Evolutionary conservation across 768 basidiomycete species (phyloP), one percentile per base, ranked within the genome.

Genomic region (Leccinum obscurum): DNA sequence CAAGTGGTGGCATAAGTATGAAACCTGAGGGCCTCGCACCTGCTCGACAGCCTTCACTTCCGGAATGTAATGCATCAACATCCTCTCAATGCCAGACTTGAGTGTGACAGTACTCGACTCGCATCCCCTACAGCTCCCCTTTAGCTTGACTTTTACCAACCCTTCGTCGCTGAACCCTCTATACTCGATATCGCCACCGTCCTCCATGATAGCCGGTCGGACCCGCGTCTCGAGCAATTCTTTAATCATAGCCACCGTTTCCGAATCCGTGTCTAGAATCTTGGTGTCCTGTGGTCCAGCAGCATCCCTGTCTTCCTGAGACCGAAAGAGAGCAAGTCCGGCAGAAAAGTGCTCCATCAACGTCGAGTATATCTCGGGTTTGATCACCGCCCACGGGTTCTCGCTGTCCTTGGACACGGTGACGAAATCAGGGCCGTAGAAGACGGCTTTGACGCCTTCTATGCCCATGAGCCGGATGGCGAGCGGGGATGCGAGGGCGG

Each of bases 41-140:
- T 95, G 92, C 67, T 94, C 89, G 8, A 95, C 91, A 26, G 87
- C 90, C 74, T 93, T 91, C 41, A 96, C 94, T 76, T 96, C 92
- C 2, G 96, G 96, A 56, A 99, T 93, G 70, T 98, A 98, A 76
- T 98, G 96, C 93, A 93, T 95, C 68, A 99, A 78, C 97, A 99
- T 98, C 63, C 97, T 82, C 77, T 99, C 97, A 56, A 99, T 98
- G 9, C 97, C 97, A 62, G 85, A 87, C 82, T 98, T 99, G 58
- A 99, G 78, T 15, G 97, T 99, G 35, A 98, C 95, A 6, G 92
- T 87, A 72, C 93, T 95, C 34, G 92, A 94, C 64, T 87, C 87
- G 73, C 97, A 98, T 14, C 97, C 97, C 72, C 97, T 80, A 76
- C 97, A 99, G 70, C 94, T 96, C 30, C 97, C 97, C 80, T 98